Percentiles rank a stretch among this genome's conserved stretches.
Conservation (phyloP, 106 monocot genomes). For the Acanthochlamys bracteata region DNA sequence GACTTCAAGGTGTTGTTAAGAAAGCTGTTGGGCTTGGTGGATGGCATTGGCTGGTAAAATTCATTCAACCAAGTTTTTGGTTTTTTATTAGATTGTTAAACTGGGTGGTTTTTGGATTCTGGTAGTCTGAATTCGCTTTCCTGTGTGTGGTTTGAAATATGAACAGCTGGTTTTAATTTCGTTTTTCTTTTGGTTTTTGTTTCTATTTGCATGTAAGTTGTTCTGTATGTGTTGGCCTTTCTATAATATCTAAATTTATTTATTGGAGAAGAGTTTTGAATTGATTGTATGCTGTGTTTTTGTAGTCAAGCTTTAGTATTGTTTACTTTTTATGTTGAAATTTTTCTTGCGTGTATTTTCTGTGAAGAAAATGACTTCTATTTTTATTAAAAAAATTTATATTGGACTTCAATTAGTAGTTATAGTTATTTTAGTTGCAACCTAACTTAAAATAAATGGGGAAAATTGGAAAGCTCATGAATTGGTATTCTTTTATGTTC, state of each 20-base stretch:
- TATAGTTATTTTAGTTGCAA: no score
- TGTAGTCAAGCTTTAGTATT: neutral
- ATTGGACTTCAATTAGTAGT: no score
- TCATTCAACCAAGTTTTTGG: neutral
- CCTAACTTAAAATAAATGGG: no score
- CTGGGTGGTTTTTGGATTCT: neutral
- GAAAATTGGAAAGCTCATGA: no score
- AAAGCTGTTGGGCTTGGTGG: slow-evolving; percentile 71
- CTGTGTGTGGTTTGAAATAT: neutral
- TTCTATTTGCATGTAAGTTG: slow-evolving; percentile 1
- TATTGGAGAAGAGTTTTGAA: no score
- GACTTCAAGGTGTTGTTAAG: slow-evolving; percentile 60
- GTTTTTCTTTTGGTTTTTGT: neutral
- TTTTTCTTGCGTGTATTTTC: neutral
- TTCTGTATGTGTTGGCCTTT: neutral
- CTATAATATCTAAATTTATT: no score
- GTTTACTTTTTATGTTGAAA: neutral
- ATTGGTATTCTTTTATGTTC: no score
- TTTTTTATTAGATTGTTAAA: neutral
- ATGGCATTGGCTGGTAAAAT: slow-evolving; percentile 66
- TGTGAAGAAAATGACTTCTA: no score
- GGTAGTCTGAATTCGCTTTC: neutral
- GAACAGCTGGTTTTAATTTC: neutral
- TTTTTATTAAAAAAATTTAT: no score
- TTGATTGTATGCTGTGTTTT: no score